Evolutionary conservation across 441 rosid genomes (phyloP).

Genomic region (Metrosideros polymorpha): DNA sequence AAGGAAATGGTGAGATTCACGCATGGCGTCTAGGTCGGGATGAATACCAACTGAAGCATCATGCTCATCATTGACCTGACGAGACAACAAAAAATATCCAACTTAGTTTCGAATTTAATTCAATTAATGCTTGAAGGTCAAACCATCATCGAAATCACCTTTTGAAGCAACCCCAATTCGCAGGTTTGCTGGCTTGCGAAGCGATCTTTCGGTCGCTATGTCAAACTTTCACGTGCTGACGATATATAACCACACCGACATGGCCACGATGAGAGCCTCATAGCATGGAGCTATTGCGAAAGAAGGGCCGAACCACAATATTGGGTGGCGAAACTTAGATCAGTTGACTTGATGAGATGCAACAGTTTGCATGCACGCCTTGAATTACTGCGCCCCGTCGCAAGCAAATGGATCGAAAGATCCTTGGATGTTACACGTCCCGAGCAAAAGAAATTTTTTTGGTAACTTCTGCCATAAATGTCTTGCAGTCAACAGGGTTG

Average conservation of each 20-base stretch:
- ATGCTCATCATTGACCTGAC: background rate
- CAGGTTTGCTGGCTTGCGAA: background rate
- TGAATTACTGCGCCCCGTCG: background rate
- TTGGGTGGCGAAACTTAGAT: background rate
- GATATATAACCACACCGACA: background rate
- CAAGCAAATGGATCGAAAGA: too few relatives aligned
- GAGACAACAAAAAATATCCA: background rate
- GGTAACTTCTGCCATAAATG: too few relatives aligned
- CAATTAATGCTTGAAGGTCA: background rate
- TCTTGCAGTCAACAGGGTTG: too few relatives aligned
- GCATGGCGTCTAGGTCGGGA: background rate
- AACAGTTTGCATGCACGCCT: background rate
- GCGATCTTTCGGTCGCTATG: background rate
- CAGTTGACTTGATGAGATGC: background rate
- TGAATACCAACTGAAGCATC: background rate
- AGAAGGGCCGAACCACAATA: background rate
- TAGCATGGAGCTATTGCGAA: background rate
- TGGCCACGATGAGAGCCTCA: background rate
- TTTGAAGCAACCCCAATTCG: background rate
- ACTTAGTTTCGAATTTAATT: background rate
- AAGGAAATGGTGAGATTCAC: background rate
- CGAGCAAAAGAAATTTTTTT: too few relatives aligned
- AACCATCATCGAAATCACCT: background rate
- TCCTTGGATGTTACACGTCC: too few relatives aligned
- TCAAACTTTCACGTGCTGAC: background rate